phyloP scores from a whole-genome alignment of 768 basidiomycete genomes.

The Russula lepida region DNA sequence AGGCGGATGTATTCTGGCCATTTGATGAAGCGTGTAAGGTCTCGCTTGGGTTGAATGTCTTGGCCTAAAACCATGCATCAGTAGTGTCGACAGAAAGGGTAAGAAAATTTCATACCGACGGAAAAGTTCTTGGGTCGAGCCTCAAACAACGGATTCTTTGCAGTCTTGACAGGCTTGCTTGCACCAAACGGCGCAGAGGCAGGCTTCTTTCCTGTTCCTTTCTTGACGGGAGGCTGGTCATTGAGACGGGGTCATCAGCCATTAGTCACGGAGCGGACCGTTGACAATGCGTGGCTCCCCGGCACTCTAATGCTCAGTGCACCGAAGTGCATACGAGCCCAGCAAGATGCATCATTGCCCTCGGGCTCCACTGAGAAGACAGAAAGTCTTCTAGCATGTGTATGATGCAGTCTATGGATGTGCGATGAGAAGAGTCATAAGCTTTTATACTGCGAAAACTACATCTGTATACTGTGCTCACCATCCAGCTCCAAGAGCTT shows the following conservation, averaged over 20 bases:
- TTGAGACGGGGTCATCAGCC: slow-evolving; percentile 65
- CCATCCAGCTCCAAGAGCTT: slow-evolving; percentile 26
- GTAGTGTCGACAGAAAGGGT: background rate
- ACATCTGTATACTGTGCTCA: slow-evolving; percentile 22
- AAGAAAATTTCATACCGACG: slow-evolving; percentile 56
- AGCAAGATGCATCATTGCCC: slow-evolving; percentile 38
- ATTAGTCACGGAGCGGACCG: slow-evolving; percentile 24
- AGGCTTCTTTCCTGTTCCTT: slow-evolving; percentile 75
- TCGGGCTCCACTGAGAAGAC: slow-evolving; percentile 30
- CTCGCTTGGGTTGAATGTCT: slow-evolving; percentile 82
- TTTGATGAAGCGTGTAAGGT: slow-evolving; percentile 96
- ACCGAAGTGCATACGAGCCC: slow-evolving; percentile 29
- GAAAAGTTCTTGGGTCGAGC: slow-evolving; percentile 86
- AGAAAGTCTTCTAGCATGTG: background rate
- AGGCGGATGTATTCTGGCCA: slow-evolving; percentile 99
- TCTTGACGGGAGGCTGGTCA: slow-evolving; percentile 80
- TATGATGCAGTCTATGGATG: background rate
- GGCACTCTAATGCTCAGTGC: slow-evolving; percentile 41
- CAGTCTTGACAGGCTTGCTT: slow-evolving; percentile 61
- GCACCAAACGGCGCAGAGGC: slow-evolving; percentile 78
- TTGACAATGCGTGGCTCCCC: slow-evolving; percentile 31
- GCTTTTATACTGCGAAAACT: background rate
- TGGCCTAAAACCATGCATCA: slow-evolving; percentile 50
- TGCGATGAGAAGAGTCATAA: background rate
- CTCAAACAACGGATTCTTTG: slow-evolving; percentile 97